phyloP scores from a whole-genome alignment of 352 stramenopile genomes.

The Globisporangium sylvaticum region DNA sequence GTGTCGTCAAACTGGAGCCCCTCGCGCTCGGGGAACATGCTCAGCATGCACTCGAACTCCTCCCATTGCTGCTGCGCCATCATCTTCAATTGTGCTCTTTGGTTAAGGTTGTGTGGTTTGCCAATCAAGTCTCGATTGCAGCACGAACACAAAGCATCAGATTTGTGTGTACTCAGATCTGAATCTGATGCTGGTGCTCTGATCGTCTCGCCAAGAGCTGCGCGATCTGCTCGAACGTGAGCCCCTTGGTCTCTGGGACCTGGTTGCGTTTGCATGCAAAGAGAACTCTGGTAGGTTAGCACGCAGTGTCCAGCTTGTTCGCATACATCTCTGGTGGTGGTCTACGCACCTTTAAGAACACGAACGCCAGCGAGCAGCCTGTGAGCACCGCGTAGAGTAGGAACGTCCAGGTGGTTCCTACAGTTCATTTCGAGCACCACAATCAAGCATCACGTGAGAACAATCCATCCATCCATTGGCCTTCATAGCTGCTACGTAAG shows the following conservation, averaged over 20 bases:
- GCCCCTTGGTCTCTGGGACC: slow-evolving; percentile 57
- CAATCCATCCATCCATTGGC: background rate
- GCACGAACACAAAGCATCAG: background rate
- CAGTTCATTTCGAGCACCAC: background rate
- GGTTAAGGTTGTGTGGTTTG: background rate
- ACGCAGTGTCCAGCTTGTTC: no score
- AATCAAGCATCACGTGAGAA: background rate
- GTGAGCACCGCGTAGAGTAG: slow-evolving; percentile 52
- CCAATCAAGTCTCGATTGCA: background rate
- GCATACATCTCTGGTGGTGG: background rate
- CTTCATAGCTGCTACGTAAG: background rate
- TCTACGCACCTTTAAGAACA: slow-evolving; percentile 42
- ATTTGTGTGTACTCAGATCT: background rate
- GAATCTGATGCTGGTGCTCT: slow-evolving; percentile 2
- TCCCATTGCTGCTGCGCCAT: slow-evolving; percentile 40
- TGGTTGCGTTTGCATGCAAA: slow-evolving; percentile 6
- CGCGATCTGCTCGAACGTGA: slow-evolving; percentile 67
- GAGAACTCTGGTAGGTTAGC: background rate
- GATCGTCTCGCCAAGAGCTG: slow-evolving; percentile 29
- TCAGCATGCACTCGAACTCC: slow-evolving; percentile 73
- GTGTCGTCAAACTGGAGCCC: slow-evolving; percentile 41
- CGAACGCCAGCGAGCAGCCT: slow-evolving; percentile 36
- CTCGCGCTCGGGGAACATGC: slow-evolving; percentile 53
- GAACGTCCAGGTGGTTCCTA: slow-evolving; percentile 45
- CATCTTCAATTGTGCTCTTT: background rate